Conservation (phyloP, 2,329 filamentous ascomycete species). For the Lachnellula cervina region DNA sequence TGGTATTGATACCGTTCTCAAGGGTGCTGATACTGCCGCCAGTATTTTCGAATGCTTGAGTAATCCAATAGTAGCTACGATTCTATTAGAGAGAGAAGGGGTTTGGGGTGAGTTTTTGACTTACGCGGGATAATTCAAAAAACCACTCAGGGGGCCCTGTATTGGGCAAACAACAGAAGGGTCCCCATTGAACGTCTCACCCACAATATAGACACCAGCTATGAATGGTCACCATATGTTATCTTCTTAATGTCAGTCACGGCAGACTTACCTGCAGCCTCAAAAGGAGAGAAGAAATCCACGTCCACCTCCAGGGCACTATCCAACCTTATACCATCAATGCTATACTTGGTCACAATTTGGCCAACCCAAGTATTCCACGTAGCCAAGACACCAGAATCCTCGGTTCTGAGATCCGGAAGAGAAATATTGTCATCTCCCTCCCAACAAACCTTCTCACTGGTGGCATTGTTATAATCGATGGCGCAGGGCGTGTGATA, state of each 20-base stretch:
- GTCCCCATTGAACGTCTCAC: conserved; percentile 55
- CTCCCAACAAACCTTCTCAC: conserved; percentile 23
- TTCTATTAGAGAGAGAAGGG: neutral
- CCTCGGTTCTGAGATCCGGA: conserved; percentile 29
- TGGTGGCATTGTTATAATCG: conserved; percentile 34
- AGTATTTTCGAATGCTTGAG: conserved; percentile 25
- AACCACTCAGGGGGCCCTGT: conserved; percentile 49
- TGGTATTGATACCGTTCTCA: conserved; percentile 25
- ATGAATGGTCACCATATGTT: conserved; percentile 16
- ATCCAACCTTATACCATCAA: conserved; percentile 49
- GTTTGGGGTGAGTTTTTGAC: neutral
- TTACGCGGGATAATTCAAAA: conserved; percentile 56
- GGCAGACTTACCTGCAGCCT: conserved; percentile 32
- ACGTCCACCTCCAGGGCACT: conserved; percentile 42
- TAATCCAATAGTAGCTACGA: conserved; percentile 25
- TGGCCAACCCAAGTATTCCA: conserved; percentile 24
- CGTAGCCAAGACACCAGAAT: conserved; percentile 17
- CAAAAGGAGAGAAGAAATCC: conserved; percentile 52
- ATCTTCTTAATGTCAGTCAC: conserved; percentile 22
- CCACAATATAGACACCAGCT: conserved; percentile 54
- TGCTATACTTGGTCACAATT: conserved; percentile 30
- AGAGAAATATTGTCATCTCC: conserved; percentile 26
- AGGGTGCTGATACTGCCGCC: conserved; percentile 28
- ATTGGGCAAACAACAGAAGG: conserved; percentile 51
- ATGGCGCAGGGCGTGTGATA: conserved; percentile 32